These are phyloP conservation scores for Epichloe elymi DNA, from an alignment of 2,329 filamentous ascomycete species.

Conservation along the genomic window DNA sequence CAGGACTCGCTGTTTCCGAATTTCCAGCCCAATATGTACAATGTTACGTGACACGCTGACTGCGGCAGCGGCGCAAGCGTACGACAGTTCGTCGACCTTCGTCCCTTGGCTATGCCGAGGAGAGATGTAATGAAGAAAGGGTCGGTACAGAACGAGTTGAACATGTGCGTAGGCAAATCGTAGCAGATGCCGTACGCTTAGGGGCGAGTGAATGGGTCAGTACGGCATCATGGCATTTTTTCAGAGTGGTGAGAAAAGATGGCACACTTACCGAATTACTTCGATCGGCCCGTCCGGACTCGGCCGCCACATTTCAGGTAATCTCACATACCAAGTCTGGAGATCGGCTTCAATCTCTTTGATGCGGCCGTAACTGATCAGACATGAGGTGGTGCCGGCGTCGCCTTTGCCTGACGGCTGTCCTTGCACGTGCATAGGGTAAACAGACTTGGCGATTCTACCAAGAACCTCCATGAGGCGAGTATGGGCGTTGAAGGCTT, in stretches of 20 bases:
- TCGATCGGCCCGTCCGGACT: slow-evolving; percentile 64
- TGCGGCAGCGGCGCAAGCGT: slow-evolving; percentile 54
- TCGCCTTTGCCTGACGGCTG: slow-evolving; percentile 30
- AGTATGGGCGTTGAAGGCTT: slow-evolving; percentile 54
- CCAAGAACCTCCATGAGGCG: slow-evolving; percentile 49
- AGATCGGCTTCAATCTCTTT: slow-evolving; percentile 52
- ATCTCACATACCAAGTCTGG: slow-evolving; percentile 46
- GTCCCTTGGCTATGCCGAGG: slow-evolving; percentile 42
- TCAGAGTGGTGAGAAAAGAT: not conserved
- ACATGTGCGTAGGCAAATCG: slow-evolving; percentile 73
- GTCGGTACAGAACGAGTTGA: slow-evolving; percentile 70
- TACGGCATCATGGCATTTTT: not conserved
- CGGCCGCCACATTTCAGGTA: slow-evolving; percentile 68
- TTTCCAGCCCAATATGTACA: slow-evolving; percentile 66
- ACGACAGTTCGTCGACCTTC: slow-evolving; percentile 61
- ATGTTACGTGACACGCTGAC: slow-evolving; percentile 58
- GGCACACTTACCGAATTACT: slow-evolving; percentile 52
- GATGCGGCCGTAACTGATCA: slow-evolving; percentile 50
- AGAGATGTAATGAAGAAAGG: slow-evolving; percentile 74
- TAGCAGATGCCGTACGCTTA: slow-evolving; percentile 57
- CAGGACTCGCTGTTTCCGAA: slow-evolving; percentile 60
- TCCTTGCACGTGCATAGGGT: slow-evolving; percentile 46
- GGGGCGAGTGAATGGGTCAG: not conserved
- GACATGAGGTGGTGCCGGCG: slow-evolving; percentile 37
- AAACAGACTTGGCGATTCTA: slow-evolving; percentile 52